Base-by-base conservation (phyloP, 345 rosid genomes). In the Dovyalis caffra region DNA sequence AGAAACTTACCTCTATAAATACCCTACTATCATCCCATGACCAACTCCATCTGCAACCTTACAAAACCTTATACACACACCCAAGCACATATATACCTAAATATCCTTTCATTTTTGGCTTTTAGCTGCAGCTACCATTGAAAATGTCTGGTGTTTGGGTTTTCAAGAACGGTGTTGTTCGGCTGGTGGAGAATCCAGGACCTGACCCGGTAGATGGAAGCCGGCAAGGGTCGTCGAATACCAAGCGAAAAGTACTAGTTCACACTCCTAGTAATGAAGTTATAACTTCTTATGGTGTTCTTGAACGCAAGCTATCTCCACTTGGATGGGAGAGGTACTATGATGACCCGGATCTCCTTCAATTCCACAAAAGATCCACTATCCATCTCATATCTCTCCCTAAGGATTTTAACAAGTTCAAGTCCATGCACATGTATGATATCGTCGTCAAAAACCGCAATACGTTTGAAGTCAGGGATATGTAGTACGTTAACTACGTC, bases 251-350 rank as follows among this genome's bases (percentile, higher is more conserved):
- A 76, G 90, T 87, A 62, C 79, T 87, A 3, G 85, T 94, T 7
- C 84, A 89, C 79, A 77, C 72, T 21, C 93, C 98, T 1, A 82
- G 83, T 2, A 82, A 88, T 56, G 95, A 93, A 49, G 87, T 88
- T 9, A 88, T 91, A 31, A 88, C 85, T 3, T 91, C 92, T 7
- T 91, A 93, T 68, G 80, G 77, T 0, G 84, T 69, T 47, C 95
- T 93, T 15, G 90, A 89, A 76, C 77, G 72, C 35, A 87, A 87
- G 82, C 84, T 91, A 2, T 34, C 40, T 34, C 71, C 86, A n/a
- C 90, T 91, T 2, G 98, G 98, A 6, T 93, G 97, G 98, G 95
- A 91, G 76, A 84, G 90, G 80, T 91, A 89, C 73, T 83, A 90
- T 68, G 89, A 85, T 0, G 91, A 91, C 7, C 92, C 92, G 1